Evolutionary conservation across 2,329 filamentous ascomycete genomes (phyloP).

Genomic region (Arachnopeziza araneosa): DNA sequence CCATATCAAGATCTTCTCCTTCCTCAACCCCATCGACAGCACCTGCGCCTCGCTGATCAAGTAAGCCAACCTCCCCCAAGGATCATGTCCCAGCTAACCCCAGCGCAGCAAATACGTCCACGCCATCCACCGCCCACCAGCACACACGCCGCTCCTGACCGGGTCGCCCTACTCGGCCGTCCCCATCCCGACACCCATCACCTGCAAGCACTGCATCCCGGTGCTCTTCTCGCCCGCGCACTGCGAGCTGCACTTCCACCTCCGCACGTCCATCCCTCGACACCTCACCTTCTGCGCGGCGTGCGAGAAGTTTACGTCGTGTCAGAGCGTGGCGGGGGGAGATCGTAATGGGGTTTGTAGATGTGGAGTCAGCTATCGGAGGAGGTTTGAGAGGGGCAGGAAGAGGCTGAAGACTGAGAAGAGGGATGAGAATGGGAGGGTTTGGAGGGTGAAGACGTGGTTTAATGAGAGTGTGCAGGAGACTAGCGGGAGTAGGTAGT

Average conservation of each 20-base stretch:
- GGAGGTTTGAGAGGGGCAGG: conserved; percentile 19
- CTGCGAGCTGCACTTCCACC: conserved; percentile 26
- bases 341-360: conserved; percentile 8
- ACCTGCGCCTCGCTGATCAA: neutral
- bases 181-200: conserved; percentile 7
- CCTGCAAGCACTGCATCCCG: conserved; percentile 22
- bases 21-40: conserved; percentile 12
- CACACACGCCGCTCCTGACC: conserved; percentile 1
- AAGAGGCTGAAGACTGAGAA: conserved; percentile 12
- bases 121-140: conserved; percentile 3
- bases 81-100: neutral
- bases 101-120: conserved; percentile 16
- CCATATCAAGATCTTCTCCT: conserved; percentile 14
- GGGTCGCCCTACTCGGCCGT: conserved; percentile 14
- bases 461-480: conserved; percentile 5
- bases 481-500: neutral
- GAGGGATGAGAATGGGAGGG: conserved; percentile 1
- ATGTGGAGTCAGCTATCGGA: conserved; percentile 16
- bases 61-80: conserved; percentile 8
- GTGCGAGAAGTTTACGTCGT: conserved; percentile 17
- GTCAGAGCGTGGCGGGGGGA: neutral
- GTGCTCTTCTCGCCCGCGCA: conserved; percentile 23
- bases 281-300: conserved; percentile 16
- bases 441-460: conserved; percentile 9
- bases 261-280: conserved; percentile 16